Evolutionary conservation across 1,139 yeast genomes (phyloP), one percentile per base, ranked within the genome.

Genomic region (Nadsonia commutata): DNA sequence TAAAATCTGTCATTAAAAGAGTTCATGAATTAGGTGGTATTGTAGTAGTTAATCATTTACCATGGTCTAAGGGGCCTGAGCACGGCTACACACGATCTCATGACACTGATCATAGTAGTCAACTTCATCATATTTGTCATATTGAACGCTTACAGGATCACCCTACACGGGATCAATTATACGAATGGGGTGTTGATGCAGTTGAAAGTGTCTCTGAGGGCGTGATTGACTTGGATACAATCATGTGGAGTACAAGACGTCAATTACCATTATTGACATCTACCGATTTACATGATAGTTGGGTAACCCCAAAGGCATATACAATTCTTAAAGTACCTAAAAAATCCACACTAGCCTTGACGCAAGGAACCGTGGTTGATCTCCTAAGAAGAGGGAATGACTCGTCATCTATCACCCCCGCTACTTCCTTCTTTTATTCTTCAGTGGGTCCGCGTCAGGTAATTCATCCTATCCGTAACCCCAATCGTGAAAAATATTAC

Each of bases 41-140:
- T n/a, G 57, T 47, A 3, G 41, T 53, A 4, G 57, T 50, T 9
- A 53, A 53, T 44, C 57, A 53, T 40, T 39, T 53, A 5, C 55
- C 56, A 9, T 53, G 57, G 57, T 51, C 55, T 2, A 38, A 46
- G 27, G 42, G 48, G 7, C 44, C 53, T 6, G 57, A 53, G 36
- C 41, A 43, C 27, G 49, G 48, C 7, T 38, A 50, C 9, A 48
- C 49, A 11, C 52, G 43, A 19, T 46, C 54, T 2, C 48, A 50
- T 11, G 44, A 51, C 9, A 38, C 36, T 33, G 13, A 27, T 9
- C 33, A 8, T 9, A 11, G n/a, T 4, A 16, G n/a, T 27, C 33
- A 27, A 27, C 16, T 11, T 27, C 33, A 27, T 13, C 33, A 27
- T 27, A 27, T 27, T 6, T 27, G 33, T 27, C 16, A 13, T 9